phyloP scores from a whole-genome alignment of 371 early-diverging fungal species.

The Mortierella sp. region DNA sequence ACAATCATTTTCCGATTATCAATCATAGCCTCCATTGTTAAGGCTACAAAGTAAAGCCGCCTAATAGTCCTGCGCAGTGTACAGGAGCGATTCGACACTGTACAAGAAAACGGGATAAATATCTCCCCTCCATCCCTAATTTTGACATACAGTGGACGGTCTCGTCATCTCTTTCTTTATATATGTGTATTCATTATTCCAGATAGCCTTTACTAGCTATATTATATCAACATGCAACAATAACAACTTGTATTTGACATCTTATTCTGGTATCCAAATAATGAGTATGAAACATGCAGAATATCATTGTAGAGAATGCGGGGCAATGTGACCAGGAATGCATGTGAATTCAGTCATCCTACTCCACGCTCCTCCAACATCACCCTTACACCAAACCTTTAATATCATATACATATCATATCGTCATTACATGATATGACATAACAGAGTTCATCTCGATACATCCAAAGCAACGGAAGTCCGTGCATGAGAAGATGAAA shows the following conservation, averaged over 20 bases:
- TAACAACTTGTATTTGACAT: no score
- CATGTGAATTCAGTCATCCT: no score
- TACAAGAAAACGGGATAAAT: not conserved
- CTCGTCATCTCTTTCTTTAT: not conserved
- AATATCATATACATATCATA: no score
- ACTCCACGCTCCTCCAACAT: no score
- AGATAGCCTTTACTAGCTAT: not conserved
- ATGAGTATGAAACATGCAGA: no score
- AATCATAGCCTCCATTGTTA: constrained; percentile 59
- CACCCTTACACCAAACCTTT: not conserved
- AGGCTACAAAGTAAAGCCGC: constrained; percentile 22
- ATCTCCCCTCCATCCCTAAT: not conserved
- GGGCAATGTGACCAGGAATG: no score
- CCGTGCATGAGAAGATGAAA: not conserved
- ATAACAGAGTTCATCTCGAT: not conserved
- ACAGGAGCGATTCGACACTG: not conserved
- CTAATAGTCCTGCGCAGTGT: constrained; percentile 3
- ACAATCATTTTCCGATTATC: not conserved
- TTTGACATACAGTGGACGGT: not conserved
- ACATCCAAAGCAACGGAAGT: not conserved
- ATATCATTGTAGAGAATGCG: no score
- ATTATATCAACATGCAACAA: not conserved
- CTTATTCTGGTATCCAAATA: no score
- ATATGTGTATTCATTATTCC: not conserved
- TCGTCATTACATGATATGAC: no score